phyloP scores from a whole-genome alignment of 1,284 basidiomycete genomes.

The Ceratobasidium theobromae region DNA sequence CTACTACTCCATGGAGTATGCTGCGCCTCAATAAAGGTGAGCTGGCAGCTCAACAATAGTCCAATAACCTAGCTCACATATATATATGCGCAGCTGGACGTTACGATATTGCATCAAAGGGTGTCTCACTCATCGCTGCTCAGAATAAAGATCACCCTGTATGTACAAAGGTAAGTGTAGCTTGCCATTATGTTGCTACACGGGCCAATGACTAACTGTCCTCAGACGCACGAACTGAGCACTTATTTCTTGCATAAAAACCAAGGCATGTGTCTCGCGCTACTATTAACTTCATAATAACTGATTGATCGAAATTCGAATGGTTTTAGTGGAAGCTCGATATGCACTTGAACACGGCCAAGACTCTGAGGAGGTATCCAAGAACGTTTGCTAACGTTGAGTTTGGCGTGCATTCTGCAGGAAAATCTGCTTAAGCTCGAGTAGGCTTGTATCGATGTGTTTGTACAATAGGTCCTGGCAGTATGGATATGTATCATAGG shows the following conservation, averaged over 20 bases:
- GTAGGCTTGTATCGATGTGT: no score
- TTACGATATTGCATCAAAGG: conserved; percentile 47
- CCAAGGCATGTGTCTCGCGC: conserved; percentile 39
- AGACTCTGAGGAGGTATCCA: conserved; percentile 31
- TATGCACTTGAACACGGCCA: conserved; percentile 44
- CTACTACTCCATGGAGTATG: conserved; percentile 45
- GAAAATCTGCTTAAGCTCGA: no score
- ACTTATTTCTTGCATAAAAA: conserved; percentile 46
- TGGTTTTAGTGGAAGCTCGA: conserved; percentile 38
- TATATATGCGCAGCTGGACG: conserved; percentile 41
- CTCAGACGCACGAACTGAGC: conserved; percentile 41
- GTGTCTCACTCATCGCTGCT: conserved; percentile 43
- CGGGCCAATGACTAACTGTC: background rate
- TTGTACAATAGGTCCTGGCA: no score
- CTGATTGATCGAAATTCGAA: background rate
- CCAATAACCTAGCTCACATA: background rate
- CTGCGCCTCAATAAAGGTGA: conserved; percentile 41
- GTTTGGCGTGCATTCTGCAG: no score
- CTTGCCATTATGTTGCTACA: background rate
- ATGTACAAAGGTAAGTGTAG: conserved; percentile 39
- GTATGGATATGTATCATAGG: no score
- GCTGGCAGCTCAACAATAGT: no score
- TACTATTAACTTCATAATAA: background rate
- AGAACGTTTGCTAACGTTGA: background rate
- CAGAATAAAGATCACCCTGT: conserved; percentile 42